Conservation (phyloP, 257 asterid genomes). For the Verbascum thapsus region DNA sequence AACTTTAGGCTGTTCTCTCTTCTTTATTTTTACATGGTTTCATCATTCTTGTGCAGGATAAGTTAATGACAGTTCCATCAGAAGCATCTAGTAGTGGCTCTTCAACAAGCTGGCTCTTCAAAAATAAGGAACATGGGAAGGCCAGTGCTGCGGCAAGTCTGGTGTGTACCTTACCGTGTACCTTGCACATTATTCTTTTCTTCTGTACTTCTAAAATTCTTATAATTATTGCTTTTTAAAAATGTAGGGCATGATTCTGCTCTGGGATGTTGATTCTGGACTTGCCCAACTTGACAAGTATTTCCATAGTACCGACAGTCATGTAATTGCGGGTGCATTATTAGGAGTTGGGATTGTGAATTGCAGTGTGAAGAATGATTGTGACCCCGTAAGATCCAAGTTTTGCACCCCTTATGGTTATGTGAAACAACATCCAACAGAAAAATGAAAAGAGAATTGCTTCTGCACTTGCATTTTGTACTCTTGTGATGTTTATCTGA, state of each 20-base stretch:
- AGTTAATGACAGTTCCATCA: slow-evolving; percentile 57
- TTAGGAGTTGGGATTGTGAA: slow-evolving; percentile 68
- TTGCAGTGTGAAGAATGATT: slow-evolving; percentile 48
- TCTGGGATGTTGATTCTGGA: slow-evolving; percentile 70
- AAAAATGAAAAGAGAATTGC: not conserved
- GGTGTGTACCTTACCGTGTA: slow-evolving; percentile 34
- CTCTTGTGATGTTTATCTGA: not conserved
- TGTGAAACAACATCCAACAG: not conserved
- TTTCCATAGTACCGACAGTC: slow-evolving; percentile 56
- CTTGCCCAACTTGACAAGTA: slow-evolving; percentile 67
- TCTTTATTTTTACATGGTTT: not conserved
- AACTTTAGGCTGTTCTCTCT: not conserved
- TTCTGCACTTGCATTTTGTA: not conserved
- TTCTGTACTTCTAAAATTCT: not conserved
- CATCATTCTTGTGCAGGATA: slow-evolving; percentile 45
- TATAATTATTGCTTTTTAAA: slow-evolving; percentile 19
- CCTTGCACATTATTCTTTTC: not conserved
- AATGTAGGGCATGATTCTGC: slow-evolving; percentile 66
- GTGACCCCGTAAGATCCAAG: slow-evolving; percentile 57
- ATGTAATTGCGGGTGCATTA: slow-evolving; percentile 58
- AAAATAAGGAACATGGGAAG: slow-evolving; percentile 65
- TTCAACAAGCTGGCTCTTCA: slow-evolving; percentile 59
- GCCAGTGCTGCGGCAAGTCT: slow-evolving; percentile 70
- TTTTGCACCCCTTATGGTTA: not conserved
- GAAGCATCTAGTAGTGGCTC: slow-evolving; percentile 51